These are phyloP conservation scores for Leccinum arenicola DNA, from an alignment of 768 basidiomycete genomes.

Conservation along the genomic window DNA sequence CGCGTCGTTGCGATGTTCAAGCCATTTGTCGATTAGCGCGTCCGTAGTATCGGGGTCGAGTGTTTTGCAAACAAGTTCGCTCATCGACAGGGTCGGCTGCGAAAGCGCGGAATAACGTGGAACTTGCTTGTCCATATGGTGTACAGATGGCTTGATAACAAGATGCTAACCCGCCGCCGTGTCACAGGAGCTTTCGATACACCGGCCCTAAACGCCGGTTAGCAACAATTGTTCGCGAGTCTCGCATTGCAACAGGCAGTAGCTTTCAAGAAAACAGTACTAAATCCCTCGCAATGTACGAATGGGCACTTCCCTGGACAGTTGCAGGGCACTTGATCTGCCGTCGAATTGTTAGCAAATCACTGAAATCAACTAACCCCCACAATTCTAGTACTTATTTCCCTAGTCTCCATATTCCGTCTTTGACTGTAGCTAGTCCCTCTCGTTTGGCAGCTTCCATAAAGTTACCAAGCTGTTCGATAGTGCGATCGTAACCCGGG, in stretches of 20 bases:
- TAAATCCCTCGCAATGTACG: constrained; percentile 4
- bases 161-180: neutral
- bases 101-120: constrained; percentile 59
- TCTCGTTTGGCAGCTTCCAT: constrained; percentile 81
- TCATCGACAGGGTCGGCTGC: constrained; percentile 68
- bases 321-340: constrained; percentile 11
- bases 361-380: neutral
- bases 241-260: too few species aligned
- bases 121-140: constrained; percentile 20
- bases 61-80: constrained; percentile 76
- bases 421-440: constrained; percentile 65
- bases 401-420: constrained; percentile 66
- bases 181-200: neutral
- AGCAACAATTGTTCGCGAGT: neutral
- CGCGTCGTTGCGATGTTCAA: constrained; percentile 72
- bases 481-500: constrained; percentile 74
- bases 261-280: neutral
- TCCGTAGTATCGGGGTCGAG: constrained; percentile 75
- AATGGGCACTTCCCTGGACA: constrained; percentile 9
- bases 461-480: constrained; percentile 75
- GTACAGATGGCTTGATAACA: constrained; percentile 14
- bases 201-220: constrained; percentile 28
- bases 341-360: neutral
- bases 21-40: constrained; percentile 81
- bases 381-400: constrained; percentile 10